Base-by-base conservation (phyloP, 164 flowering plant genomes). In the Stephania japonica region DNA sequence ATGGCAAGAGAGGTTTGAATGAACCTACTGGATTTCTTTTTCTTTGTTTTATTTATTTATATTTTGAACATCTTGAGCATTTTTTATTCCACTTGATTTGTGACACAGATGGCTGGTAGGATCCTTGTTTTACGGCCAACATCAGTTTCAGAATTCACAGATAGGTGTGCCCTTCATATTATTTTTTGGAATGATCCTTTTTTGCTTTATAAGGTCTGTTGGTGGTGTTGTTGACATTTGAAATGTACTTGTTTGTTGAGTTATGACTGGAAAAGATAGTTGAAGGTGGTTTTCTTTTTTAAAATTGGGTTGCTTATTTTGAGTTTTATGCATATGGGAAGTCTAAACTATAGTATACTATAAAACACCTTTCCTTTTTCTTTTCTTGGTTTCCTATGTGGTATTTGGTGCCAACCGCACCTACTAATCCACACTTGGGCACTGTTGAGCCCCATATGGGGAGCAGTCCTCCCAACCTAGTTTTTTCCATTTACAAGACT, bases 41-140 rank as follows among this genome's bases (percentile, higher is more conserved):
- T 78, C 47, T 44, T 49, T 42, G 7, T 32, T 24, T 23, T 78
- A 56, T 50, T 49, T 42, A 7, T 7, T 70, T 59, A 1, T 27
- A 24, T 49, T 70, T 32, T 16, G 0, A 2, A 11, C 41, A 49
- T 23, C 50, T 49, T n/a, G 9, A 23, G 42, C 47, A 26, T 3
- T 43, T 9, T 26, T 21, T 2, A 24, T 12, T 66, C 19, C 43
- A 42, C 56, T 70, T 75, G 27, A 23, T 75, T 41, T 73, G 27
- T 76, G 67, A 78, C 76, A 67, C 83, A 93, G 98, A 89, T 91
- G 92, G 93, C 92, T 68, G 95, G 93, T 59, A 86, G 93, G 81
- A 90, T 93, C 77, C 73, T 91, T 26, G 97, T 93, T 75, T 76
- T 93, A 82, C 86, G 75, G 64, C 95, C 98, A n/a, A 50, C 88